phyloP scores from a whole-genome alignment of 2,329 filamentous ascomycete species.

The Chaetomium globosum region DNA sequence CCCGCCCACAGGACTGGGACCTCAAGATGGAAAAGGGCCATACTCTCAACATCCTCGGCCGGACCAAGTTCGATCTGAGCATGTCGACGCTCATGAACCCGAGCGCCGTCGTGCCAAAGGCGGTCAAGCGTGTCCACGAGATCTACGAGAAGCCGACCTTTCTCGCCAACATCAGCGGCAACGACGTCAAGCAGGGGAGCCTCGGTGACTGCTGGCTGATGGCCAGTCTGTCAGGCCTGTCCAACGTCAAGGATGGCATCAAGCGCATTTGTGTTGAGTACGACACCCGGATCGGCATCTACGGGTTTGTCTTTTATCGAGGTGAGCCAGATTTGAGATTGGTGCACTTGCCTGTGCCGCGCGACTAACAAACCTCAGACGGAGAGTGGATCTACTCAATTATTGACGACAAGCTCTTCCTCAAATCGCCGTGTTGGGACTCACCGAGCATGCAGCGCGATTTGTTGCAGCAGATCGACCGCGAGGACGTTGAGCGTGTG shows the following conservation, averaged over 20 bases:
- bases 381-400: slow-evolving; percentile 92
- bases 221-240: slow-evolving; percentile 74
- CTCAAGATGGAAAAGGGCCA: slow-evolving; percentile 66
- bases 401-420: slow-evolving; percentile 86
- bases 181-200: slow-evolving; percentile 76
- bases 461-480: slow-evolving; percentile 73
- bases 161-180: slow-evolving; percentile 64
- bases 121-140: slow-evolving; percentile 74
- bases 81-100: slow-evolving; percentile 50
- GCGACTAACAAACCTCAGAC: slow-evolving; percentile 50
- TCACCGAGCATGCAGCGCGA: slow-evolving; percentile 74
- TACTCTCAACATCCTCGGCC: slow-evolving; percentile 57
- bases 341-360: background rate
- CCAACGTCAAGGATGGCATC: slow-evolving; percentile 71
- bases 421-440: slow-evolving; percentile 81
- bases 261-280: slow-evolving; percentile 75
- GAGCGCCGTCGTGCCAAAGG: slow-evolving; percentile 62
- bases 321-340: slow-evolving; percentile 44
- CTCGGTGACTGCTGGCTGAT: slow-evolving; percentile 85
- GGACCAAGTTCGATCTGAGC: slow-evolving; percentile 56
- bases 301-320: slow-evolving; percentile 85
- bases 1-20: slow-evolving; percentile 59
- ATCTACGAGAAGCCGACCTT: slow-evolving; percentile 76
- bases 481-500: slow-evolving; percentile 64
- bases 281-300: slow-evolving; percentile 76